A percentile compares a stretch with the other conserved stretches of the same genome.
Evolutionary conservation across 31 red algal genomes (phyloP).

Genomic region (Porphyra umbilicalis): DNA sequence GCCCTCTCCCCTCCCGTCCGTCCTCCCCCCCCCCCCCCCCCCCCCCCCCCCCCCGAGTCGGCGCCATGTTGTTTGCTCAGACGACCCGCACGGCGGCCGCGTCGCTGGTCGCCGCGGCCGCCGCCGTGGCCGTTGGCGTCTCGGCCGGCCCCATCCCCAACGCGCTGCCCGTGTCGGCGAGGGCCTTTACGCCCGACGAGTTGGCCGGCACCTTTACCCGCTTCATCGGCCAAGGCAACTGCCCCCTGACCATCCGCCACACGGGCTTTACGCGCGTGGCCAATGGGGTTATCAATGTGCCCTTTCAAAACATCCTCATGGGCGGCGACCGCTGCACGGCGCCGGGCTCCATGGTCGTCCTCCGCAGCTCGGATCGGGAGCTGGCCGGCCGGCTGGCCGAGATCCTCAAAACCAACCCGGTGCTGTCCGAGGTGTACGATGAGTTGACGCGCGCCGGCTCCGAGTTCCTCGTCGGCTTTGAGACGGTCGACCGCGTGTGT

Average conservation of each 20-base stretch:
- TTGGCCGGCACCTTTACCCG: background rate
- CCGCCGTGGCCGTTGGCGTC: background rate
- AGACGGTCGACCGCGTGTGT: slow-evolving; percentile 26
- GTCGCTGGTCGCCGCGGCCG: background rate
- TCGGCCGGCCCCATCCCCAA: background rate
- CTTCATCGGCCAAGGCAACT: background rate
- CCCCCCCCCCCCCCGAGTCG: background rate
- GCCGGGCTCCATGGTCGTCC: background rate
- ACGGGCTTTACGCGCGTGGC: background rate
- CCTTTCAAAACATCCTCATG: background rate
- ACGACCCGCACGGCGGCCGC: too few species aligned
- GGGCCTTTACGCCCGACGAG: background rate
- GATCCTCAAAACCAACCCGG: background rate
- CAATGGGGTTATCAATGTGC: background rate
- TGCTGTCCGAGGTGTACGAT: slow-evolving; percentile 3
- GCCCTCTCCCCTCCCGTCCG: background rate
- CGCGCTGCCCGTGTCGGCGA: background rate
- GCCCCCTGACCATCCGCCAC: background rate
- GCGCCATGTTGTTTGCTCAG: too few species aligned
- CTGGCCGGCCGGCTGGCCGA: background rate
- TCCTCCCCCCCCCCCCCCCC: background rate
- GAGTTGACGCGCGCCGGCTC: slow-evolving; percentile 12
- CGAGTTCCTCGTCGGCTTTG: slow-evolving; percentile 43
- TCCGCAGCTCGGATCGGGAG: background rate
- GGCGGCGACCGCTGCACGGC: background rate